Evolutionary conservation across 208 protist species (phyloP), one percentile per base, ranked within the genome.

Genomic region (Wallacemonas rigidus): DNA sequence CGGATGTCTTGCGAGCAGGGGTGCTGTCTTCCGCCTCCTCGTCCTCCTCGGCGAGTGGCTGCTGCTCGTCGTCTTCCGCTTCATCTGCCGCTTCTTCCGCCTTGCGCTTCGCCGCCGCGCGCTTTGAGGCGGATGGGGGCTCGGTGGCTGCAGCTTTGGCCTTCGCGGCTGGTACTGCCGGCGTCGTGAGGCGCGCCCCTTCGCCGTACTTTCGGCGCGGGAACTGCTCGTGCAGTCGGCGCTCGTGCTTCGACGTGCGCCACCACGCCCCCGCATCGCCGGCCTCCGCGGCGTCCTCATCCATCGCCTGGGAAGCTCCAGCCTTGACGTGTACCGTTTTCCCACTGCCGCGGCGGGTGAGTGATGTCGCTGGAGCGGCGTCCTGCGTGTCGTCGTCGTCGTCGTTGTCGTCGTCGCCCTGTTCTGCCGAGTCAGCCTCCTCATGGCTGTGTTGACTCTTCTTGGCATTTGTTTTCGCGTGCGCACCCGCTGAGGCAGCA

Each of bases 161-260:
- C 55, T 43, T 67, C 26, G n/a, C 14, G 36, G n/a, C 11, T 3
- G 40, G 55, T 26, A 7, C n/a, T 5, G 41, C 26, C 12, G 44
- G 26, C 7, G 38, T 44, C 6, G 64, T n/a, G 9, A 88, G 36
- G 1, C 80, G 82, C 11, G 81, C 62, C n/a, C 76, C 72, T n/a
- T 86, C 81, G n/a, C 69, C 79, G 69, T 90, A 92, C 64, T 86
- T 87, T 72, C 87, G 84, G 9, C 90, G 75, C 38, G 90, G 87
- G 74, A 85, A 75, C 11, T 87, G 60, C 75, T 93, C 86, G 35
- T 95, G 85, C 35, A 90, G 26, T 12, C 80, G 71, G 44, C 80
- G 81, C 53, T 95, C 90, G 2, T 88, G 77, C 62, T 79, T 72
- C 12, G 81, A 81, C 2, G 87, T 82, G 57, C 79, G 86, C 88